Conservation (phyloP, 202 grass and related monocot genomes). For the Panicum hallii region DNA sequence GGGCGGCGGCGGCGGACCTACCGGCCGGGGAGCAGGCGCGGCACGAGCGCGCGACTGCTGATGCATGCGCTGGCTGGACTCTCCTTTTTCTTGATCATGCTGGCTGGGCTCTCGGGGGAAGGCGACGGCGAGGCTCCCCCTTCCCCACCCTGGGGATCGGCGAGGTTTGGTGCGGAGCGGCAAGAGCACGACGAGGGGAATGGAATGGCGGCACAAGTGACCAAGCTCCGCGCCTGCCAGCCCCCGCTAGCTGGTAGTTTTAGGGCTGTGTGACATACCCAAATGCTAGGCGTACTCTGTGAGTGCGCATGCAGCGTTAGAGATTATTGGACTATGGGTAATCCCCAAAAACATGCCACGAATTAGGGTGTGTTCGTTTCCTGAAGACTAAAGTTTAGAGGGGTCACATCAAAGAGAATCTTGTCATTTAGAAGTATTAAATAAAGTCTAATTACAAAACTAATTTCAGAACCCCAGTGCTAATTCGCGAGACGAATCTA, state of each 20-base stretch:
- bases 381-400: too few species aligned
- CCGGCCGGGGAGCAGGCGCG: conserved; percentile 11
- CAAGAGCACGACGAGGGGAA: conserved; percentile 44
- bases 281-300: background rate
- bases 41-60: conserved; percentile 46
- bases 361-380: too few species aligned
- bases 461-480: too few species aligned
- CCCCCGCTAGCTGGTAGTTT: background rate
- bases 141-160: conserved; percentile 36
- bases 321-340: too few species aligned
- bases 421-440: too few species aligned
- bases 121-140: conserved; percentile 12
- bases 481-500: too few species aligned
- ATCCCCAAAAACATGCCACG: too few species aligned
- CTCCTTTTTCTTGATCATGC: background rate
- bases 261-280: conserved; percentile 21
- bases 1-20: conserved; percentile 20
- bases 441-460: too few species aligned
- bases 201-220: conserved; percentile 34
- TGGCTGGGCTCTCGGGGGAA: conserved; percentile 7
- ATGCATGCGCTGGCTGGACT: conserved; percentile 18
- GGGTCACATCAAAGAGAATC: too few species aligned
- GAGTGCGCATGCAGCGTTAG: too few species aligned
- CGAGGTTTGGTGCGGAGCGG: conserved; percentile 37
- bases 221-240: background rate